These are phyloP conservation scores for Pilobolus umbonatus DNA, from an alignment of 192 early-diverging fungal species.

Conservation along the genomic window DNA sequence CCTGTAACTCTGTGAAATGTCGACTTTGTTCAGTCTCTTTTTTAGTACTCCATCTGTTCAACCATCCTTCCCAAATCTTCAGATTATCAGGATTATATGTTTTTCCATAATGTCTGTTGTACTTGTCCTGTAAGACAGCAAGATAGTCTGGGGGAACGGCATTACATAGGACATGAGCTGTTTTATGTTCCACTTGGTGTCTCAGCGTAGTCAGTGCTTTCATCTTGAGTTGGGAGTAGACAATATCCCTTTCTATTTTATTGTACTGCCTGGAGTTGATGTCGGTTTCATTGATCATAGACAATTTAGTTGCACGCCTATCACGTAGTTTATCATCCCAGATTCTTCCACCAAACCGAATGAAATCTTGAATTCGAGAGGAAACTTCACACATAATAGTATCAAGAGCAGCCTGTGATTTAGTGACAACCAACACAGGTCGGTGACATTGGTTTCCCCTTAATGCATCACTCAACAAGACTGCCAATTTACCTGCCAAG, in stretches of 20 bases:
- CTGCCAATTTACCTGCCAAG: conserved; percentile 19
- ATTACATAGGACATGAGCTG: neutral
- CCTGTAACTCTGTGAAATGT: neutral
- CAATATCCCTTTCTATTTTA: neutral
- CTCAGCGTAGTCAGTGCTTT: neutral
- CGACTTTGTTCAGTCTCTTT: neutral
- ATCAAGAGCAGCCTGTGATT: conserved; percentile 12
- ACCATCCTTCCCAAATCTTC: neutral
- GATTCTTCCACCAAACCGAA: conserved; percentile 20
- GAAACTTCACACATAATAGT: conserved; percentile 10
- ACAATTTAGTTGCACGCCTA: neutral
- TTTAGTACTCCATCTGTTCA: no score
- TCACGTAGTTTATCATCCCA: neutral
- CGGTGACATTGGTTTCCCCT: conserved; percentile 7
- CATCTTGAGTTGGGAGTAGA: conserved; percentile 3
- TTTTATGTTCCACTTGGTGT: neutral
- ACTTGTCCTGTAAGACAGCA: neutral
- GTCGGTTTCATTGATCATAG: neutral
- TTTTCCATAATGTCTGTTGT: neutral
- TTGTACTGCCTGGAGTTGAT: neutral
- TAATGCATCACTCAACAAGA: conserved; percentile 21
- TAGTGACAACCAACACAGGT: conserved; percentile 26
- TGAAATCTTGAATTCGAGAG: conserved; percentile 8
- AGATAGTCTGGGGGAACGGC: conserved; percentile 10
- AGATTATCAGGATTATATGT: neutral